Base-by-base conservation (phyloP, 2,329 filamentous ascomycete genomes). In the Stromatinia cepivora region DNA sequence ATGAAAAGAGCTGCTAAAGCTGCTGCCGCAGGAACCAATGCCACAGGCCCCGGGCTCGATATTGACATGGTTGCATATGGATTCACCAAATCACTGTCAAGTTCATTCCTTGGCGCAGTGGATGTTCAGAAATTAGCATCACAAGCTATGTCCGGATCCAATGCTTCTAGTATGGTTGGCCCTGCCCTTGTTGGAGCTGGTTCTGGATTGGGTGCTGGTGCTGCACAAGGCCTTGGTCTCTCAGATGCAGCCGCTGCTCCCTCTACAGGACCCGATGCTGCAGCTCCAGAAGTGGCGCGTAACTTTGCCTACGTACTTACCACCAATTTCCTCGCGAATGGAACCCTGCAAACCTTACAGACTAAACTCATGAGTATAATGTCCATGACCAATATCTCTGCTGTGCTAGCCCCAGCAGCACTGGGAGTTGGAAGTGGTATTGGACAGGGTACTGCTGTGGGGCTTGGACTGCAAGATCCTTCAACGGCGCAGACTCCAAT, bases 21-120 rank as follows among this genome's bases (percentile, higher is more conserved):
- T 5, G 31, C 45, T 3, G 59, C 59, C 10, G 22, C 45, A 50
- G 31, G 22, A 46, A 36, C 57, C 4, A 67, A 52, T 5, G 25
- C 31, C 5, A 42, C 54, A 25, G 34, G 45, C n/a, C 28, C 25
- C 0, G 56, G 54, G 11, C 10, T 63, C 20, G 36, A 54, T 34
- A 3, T 52, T 20, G 20, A 22, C 28, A n/a, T 9, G 3, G 25
- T 63, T 31, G 50, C 66, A 42, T 68, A 25, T 45, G 57, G 66
- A n/a, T 68, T 68, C 48, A 54, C 66, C 28, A 68, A 63, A 54
- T 58, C 66, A 10, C 66, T 68, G 3, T 68, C 66, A 17, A 68
- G 66, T 36, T 68, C 66, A 10, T 68, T 68, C 36, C 57, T 68
- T 17, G 66, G 66, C 20, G 25, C 57, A 8, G 66, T 68, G 1